These are phyloP conservation scores for Citrullus amarus DNA, from an alignment of 306 rosid species.

Conservation along the genomic window DNA sequence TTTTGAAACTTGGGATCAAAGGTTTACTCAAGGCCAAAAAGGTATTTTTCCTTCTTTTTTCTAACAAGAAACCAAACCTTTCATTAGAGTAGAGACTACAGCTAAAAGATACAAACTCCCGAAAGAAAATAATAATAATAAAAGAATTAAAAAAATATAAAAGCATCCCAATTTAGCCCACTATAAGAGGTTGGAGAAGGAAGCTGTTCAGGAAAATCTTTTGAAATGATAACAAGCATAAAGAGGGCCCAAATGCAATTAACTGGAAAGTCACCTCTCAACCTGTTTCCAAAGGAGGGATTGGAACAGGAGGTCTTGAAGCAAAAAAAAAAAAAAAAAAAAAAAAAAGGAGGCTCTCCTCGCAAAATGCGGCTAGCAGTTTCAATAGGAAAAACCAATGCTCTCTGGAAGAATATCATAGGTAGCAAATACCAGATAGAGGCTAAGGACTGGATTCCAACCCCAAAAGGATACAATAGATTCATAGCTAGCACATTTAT, in stretches of 20 bases:
- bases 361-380: background rate
- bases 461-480: no score
- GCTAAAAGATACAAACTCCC: no score
- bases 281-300: background rate
- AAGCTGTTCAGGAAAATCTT: background rate
- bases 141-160: no score
- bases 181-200: background rate
- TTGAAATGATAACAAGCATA: background rate
- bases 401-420: background rate
- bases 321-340: background rate
- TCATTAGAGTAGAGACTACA: no score
- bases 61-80: no score
- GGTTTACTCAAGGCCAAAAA: no score
- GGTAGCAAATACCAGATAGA: background rate
- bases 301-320: background rate
- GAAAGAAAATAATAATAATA: no score
- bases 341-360: background rate
- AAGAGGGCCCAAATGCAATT: background rate
- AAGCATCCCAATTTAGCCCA: no score
- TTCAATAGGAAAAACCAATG: background rate
- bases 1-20: no score
- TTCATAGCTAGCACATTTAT: no score
- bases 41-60: no score
- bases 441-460: no score
- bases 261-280: background rate